Conservation (phyloP, 192 early-diverging fungal genomes). For the Podochytrium sp. region DNA sequence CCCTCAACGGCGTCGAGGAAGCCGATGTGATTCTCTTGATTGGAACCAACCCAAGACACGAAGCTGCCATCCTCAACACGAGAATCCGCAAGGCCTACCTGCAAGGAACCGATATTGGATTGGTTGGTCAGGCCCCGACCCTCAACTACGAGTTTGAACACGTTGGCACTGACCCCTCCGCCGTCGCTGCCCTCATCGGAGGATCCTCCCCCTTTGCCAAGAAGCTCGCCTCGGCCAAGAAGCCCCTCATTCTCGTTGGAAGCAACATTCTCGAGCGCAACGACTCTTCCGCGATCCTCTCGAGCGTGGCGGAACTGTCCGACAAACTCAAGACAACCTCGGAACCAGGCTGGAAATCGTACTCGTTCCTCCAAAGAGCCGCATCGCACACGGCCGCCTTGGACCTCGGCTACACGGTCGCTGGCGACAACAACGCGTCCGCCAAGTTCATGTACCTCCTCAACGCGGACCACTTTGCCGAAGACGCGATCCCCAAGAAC, state of each 20-base stretch:
- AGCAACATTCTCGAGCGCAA: constrained; percentile 74
- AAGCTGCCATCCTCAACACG: constrained; percentile 94
- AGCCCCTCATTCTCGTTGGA: constrained; percentile 90
- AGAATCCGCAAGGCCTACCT: constrained; percentile 94
- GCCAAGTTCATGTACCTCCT: constrained; percentile 89
- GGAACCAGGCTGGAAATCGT: constrained; percentile 84
- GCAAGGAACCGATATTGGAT: constrained; percentile 77
- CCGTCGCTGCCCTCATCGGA: constrained; percentile 70
- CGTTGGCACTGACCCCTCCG: constrained; percentile 66
- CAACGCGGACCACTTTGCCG: constrained; percentile 83
- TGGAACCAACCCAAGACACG: constrained; percentile 95
- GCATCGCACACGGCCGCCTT: constrained; percentile 87
- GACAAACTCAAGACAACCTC: constrained; percentile 68
- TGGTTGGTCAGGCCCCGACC: constrained; percentile 78
- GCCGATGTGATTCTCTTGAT: constrained; percentile 91
- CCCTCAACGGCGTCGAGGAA: constrained; percentile 86
- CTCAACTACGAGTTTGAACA: constrained; percentile 93
- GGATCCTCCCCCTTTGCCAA: constrained; percentile 75
- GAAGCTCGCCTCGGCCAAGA: constrained; percentile 81
- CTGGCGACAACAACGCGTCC: constrained; percentile 46
- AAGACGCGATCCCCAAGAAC: constrained; percentile 78
- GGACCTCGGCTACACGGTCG: constrained; percentile 83
- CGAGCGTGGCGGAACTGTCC: constrained; percentile 76
- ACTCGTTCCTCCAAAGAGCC: constrained; percentile 88
- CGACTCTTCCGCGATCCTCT: constrained; percentile 75